phyloP scores from a whole-genome alignment of 1,139 yeast species.

The Geotrichum europaeum region DNA sequence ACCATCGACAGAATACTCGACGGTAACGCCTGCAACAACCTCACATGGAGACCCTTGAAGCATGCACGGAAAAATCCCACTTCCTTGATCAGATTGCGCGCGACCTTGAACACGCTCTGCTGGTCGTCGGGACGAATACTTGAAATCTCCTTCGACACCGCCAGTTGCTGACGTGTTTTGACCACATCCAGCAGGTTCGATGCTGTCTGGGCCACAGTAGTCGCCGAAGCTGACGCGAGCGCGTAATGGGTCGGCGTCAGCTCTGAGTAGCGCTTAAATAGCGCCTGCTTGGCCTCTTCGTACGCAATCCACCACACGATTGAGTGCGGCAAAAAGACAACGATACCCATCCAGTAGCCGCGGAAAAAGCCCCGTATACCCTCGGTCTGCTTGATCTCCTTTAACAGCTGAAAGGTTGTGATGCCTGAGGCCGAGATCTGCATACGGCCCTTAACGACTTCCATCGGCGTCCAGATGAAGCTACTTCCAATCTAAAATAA shows the following conservation, averaged over 20 bases:
- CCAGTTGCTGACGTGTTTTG: constrained; percentile 42
- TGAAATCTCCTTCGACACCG: constrained; percentile 37
- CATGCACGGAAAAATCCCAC: constrained; percentile 37
- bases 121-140: constrained; percentile 38
- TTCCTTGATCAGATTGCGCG: constrained; percentile 35
- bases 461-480: constrained; percentile 44
- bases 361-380: constrained; percentile 39
- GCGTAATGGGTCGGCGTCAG: constrained; percentile 32
- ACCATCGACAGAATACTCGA: constrained; percentile 39
- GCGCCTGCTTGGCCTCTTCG: constrained; percentile 20
- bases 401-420: constrained; percentile 25
- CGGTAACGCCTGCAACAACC: constrained; percentile 38
- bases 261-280: constrained; percentile 9
- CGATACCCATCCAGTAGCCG: constrained; percentile 43
- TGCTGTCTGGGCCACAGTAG: constrained; percentile 36
- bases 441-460: constrained; percentile 41
- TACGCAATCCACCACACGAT: constrained; percentile 40
- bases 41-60: constrained; percentile 36
- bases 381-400: constrained; percentile 31
- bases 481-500: constrained; percentile 32
- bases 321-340: constrained; percentile 38
- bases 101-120: constrained; percentile 34
- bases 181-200: constrained; percentile 41
- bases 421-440: constrained; percentile 32
- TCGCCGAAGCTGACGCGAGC: constrained; percentile 36